Evolutionary conservation across 1,139 yeast genomes (phyloP), one percentile per base, ranked within the genome.

Genomic region (Lodderomyces parapsilosis): DNA sequence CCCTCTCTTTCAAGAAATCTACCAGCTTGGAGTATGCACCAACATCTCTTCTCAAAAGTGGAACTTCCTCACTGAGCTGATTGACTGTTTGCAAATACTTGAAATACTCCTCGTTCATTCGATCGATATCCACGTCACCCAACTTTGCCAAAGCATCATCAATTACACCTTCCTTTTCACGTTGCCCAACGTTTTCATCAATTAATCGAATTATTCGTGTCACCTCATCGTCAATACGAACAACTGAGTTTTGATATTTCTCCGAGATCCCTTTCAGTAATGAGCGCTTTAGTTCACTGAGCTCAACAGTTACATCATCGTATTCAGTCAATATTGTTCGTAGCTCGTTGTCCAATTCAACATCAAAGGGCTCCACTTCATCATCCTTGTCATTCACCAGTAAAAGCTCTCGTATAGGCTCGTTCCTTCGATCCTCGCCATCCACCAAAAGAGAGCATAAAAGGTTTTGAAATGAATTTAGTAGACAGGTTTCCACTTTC

Each of bases 291-390:
- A 80, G 58, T 30, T 65, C 62, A 0, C 86, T 74, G 22, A 81
- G 72, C 42, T 66, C 71, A 1, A 77, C 71, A 0, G 86, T 78
- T 48, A 78, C 79, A 38, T 70, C 73, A 49, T 84, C 90, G 46
- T 83, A 80, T 38, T 71, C 70, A 41, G 71, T 71, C 48, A 83
- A 72, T 32, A 78, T 55, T 39, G 70, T 68, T 39, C 88, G 64
- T 27, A 84, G 71, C 43, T 68, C 58, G 44, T 76, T 77, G 55
- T 83, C 81, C 45, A 82, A 57, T 9, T 73, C 78, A 36, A 76
- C 62, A 56, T 84, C 87, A 58, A 82, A 83, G 0, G 87, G 86
- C 54, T 81, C 89, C 13, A 78, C 71, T 48, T 67, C 72, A 44
- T 71, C 75, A 39, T 54, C 57, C 1, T 72, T 65, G 6, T 27